phyloP scores from a whole-genome alignment of 192 early-diverging fungal genomes.

The Thamnidium elegans region DNA sequence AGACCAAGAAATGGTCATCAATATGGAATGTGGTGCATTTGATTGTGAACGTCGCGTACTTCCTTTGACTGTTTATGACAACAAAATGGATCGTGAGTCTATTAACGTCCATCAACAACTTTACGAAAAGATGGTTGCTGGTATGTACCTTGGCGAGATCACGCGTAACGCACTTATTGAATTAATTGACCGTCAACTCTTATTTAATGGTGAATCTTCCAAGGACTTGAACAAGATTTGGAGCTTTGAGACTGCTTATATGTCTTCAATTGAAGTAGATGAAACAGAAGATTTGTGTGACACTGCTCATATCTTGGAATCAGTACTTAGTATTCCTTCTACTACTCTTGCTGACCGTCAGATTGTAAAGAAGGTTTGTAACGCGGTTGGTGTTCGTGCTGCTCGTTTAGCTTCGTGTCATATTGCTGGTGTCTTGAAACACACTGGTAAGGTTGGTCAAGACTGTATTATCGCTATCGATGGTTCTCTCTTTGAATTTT shows the following conservation, averaged over 20 bases:
- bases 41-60: conserved; percentile 74
- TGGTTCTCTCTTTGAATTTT: conserved; percentile 74
- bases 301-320: conserved; percentile 68
- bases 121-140: conserved; percentile 93
- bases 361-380: conserved; percentile 74
- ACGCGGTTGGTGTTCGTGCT: conserved; percentile 77
- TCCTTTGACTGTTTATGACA: conserved; percentile 82
- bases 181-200: conserved; percentile 70
- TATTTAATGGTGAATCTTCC: conserved; percentile 69
- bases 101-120: conserved; percentile 80
- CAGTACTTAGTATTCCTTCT: conserved; percentile 55
- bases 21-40: conserved; percentile 94
- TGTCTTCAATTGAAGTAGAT: conserved; percentile 72
- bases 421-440: conserved; percentile 65
- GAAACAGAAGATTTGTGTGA: conserved; percentile 55
- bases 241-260: conserved; percentile 74
- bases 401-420: conserved; percentile 75
- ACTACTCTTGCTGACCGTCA: conserved; percentile 81
- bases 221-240: conserved; percentile 64
- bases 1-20: conserved; percentile 77
- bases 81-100: conserved; percentile 76
- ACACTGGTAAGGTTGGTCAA: conserved; percentile 41
- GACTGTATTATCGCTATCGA: conserved; percentile 49
- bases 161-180: conserved; percentile 71
- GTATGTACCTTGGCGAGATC: conserved; percentile 93